A percentile compares a stretch with the other conserved stretches of the same genome.
These are phyloP conservation scores for Candida jianshihensis DNA, from an alignment of 805 yeast genomes.

Conservation along the genomic window DNA sequence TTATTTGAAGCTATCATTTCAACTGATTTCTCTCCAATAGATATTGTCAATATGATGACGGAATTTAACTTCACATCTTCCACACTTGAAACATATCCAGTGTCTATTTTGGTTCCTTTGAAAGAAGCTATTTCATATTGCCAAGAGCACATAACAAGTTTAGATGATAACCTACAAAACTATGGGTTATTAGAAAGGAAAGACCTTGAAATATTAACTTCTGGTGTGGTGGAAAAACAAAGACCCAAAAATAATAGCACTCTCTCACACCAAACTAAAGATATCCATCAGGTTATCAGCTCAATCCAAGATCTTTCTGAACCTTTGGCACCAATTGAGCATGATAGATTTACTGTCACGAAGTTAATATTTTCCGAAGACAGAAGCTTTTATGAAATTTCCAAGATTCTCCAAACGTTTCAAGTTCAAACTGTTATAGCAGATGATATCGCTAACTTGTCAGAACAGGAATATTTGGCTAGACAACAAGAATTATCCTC, in stretches of 20 bases:
- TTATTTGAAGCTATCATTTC: constrained; percentile 60
- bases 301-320: constrained; percentile 37
- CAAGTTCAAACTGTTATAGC: constrained; percentile 47
- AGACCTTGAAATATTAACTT: constrained; percentile 38
- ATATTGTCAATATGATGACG: constrained; percentile 56
- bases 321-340: constrained; percentile 55
- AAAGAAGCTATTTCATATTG: constrained; percentile 54
- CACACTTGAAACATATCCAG: constrained; percentile 63
- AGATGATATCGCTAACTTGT: constrained; percentile 20
- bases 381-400: constrained; percentile 70
- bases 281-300: constrained; percentile 34
- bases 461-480: constrained; percentile 51
- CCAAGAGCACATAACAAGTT: constrained; percentile 41
- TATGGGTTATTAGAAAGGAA: constrained; percentile 59
- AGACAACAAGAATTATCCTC: constrained; percentile 54
- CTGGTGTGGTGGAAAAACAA: not conserved
- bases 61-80: constrained; percentile 44
- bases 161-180: constrained; percentile 34
- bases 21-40: constrained; percentile 39
- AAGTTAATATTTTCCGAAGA: constrained; percentile 70
- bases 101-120: constrained; percentile 63
- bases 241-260: not conserved
- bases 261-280: constrained; percentile 25
- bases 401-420: constrained; percentile 64
- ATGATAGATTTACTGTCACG: constrained; percentile 61